Evolutionary conservation across 1,284 basidiomycete species (phyloP).

Genomic region (Cryptococcus sp.): DNA sequence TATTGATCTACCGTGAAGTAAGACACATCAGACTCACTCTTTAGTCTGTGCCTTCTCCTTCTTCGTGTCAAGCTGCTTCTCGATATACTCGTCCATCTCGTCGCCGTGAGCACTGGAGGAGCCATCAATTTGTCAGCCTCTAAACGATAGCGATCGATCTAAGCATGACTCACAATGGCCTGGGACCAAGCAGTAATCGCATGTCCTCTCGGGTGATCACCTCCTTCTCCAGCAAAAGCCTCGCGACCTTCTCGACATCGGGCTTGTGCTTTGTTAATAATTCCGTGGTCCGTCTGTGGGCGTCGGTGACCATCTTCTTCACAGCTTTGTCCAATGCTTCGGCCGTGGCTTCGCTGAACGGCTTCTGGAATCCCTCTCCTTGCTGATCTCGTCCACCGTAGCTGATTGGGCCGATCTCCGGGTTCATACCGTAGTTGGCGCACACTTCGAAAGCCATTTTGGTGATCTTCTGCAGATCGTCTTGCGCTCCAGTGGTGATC

Average conservation of each 20-base stretch:
- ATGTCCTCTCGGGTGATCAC: constrained; percentile 75
- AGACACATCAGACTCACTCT: not conserved
- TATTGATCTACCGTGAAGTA: not conserved
- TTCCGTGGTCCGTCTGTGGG: constrained; percentile 80
- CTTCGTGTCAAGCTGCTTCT: constrained; percentile 54
- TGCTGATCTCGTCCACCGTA: constrained; percentile 84
- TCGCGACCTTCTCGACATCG: constrained; percentile 92
- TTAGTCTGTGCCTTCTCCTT: constrained; percentile 16
- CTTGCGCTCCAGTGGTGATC: constrained; percentile 98
- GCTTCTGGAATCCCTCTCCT: constrained; percentile 90
- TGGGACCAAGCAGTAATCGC: constrained; percentile 40
- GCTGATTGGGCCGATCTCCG: constrained; percentile 89
- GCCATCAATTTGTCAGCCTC: constrained; percentile 1
- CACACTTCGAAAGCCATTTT: constrained; percentile 92
- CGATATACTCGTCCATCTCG: constrained; percentile 93
- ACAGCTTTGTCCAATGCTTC: constrained; percentile 88
- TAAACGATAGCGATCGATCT: not conserved
- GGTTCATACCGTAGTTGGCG: constrained; percentile 96
- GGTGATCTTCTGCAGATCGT: constrained; percentile 97
- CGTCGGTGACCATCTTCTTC: constrained; percentile 89
- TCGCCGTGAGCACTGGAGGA: constrained; percentile 68
- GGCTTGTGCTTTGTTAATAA: constrained; percentile 78
- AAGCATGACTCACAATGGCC: constrained; percentile 38
- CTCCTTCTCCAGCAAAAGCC: constrained; percentile 87
- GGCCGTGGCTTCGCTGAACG: constrained; percentile 95